Base-by-base conservation (phyloP, 371 early-diverging fungal genomes). In the Entomophthora muscae region DNA sequence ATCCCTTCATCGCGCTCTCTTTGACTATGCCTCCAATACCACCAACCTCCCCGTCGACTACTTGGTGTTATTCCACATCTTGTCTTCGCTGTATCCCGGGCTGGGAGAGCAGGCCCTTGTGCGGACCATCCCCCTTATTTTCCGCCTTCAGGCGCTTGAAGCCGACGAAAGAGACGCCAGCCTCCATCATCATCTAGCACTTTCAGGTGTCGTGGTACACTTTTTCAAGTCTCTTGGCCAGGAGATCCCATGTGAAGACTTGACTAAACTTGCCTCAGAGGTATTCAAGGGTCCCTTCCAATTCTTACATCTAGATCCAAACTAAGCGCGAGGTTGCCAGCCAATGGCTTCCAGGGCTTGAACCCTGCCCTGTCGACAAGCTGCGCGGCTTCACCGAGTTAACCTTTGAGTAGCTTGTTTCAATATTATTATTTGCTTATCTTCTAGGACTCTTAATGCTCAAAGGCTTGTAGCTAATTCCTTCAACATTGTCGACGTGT, bases 161-260 rank as follows among this genome's bases (percentile, higher is more conserved):
- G 7, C 93, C 91, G 17, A 91, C 79, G 54, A 87, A 80, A 65
- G 84, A 84, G 66, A 89, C 86, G n/a, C 79, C 78, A 32, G 88
- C 80, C 90, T 92, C 90, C 66, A 92, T 90, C 42, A 93, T 76
- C 24, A 83, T 81, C 61, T 93, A 90, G 31, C 93, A 90, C 26
- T 90, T 69, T 22, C 85, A 83, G 26, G 84, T 80, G 54, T 61
- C 10, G 61, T 61, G 21, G 28, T 61, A 7, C n/a, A 61, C 61
- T 61, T 61, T 33, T 61, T 61, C 52, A 21, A 10, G 3, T 61
- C 31, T 7, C n/a, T 23, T 7, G 61, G 61, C 31, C 31, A 61
- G 17, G 61, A 61, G 27, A 61, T 61, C 17, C 61, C 61, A 29
- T 42, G 33, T 22, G 28, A 61, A 21, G 28, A 23, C 31, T 26